phyloP scores from a whole-genome alignment of 768 basidiomycete genomes.

The Suillus tomentosus region DNA sequence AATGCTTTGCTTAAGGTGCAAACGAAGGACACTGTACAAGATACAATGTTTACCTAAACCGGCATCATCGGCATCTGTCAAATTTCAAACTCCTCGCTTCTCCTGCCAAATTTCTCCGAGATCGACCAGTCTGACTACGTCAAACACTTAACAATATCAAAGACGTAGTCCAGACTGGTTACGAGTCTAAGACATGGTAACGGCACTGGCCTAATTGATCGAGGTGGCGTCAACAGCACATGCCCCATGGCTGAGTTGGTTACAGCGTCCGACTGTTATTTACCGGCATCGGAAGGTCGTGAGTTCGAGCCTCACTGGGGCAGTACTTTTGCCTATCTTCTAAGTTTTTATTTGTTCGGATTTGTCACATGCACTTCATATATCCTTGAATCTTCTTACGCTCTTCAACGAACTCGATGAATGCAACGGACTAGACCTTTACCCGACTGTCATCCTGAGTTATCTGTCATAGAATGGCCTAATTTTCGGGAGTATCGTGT shows the following conservation, averaged over 20 bases:
- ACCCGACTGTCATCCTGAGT: constrained; percentile 48
- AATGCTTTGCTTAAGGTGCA: too few relatives aligned
- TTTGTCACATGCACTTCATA: neutral
- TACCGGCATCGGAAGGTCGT: constrained; percentile 47
- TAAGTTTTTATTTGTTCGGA: neutral
- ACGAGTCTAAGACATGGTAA: neutral
- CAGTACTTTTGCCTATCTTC: constrained; percentile 28
- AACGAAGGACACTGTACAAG: too few relatives aligned
- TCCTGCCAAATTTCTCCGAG: too few relatives aligned
- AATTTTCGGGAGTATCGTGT: constrained; percentile 63
- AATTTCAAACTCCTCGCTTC: too few relatives aligned
- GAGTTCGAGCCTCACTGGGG: constrained; percentile 58
- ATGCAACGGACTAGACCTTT: constrained; percentile 43
- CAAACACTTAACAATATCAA: too few relatives aligned
- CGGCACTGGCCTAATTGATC: neutral
- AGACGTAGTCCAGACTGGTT: too few relatives aligned
- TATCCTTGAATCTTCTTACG: neutral
- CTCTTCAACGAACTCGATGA: constrained; percentile 23
- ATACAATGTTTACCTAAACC: too few relatives aligned
- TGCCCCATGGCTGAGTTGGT: constrained; percentile 58
- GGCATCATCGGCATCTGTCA: too few relatives aligned
- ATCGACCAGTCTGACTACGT: too few relatives aligned
- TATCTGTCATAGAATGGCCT: constrained; percentile 46
- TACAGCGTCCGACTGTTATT: constrained; percentile 52
- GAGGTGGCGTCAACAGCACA: neutral